These are phyloP conservation scores for Mycosarcoma maydis DNA, from an alignment of 1,284 basidiomycete genomes.

Conservation along the genomic window DNA sequence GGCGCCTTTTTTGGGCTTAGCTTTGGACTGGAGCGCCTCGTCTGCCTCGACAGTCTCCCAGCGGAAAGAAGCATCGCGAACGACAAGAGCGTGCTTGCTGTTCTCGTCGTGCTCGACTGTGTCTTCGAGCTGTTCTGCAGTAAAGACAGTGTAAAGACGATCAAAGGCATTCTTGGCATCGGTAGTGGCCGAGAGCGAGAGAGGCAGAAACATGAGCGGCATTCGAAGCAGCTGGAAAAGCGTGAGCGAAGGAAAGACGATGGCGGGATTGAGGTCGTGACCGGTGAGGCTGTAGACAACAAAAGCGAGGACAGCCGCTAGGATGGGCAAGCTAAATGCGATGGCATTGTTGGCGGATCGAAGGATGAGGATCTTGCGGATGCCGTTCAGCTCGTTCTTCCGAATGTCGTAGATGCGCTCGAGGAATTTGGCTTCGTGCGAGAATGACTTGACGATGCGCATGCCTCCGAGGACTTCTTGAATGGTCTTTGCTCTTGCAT, in stretches of 20 bases:
- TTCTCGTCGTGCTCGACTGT: constrained; percentile 75
- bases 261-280: constrained; percentile 74
- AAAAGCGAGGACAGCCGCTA: constrained; percentile 87
- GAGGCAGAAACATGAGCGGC: constrained; percentile 75
- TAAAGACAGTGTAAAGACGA: constrained; percentile 70
- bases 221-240: constrained; percentile 73
- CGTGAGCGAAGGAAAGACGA: constrained; percentile 67
- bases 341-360: constrained; percentile 77
- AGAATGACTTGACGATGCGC: constrained; percentile 66
- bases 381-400: constrained; percentile 78
- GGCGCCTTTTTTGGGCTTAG: constrained; percentile 19
- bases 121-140: constrained; percentile 74
- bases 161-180: constrained; percentile 62
- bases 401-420: constrained; percentile 78
- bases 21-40: constrained; percentile 24
- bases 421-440: constrained; percentile 67
- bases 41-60: constrained; percentile 55
- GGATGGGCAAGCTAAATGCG: constrained; percentile 77
- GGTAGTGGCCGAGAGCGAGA: constrained; percentile 60
- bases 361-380: constrained; percentile 79
- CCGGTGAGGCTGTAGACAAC: constrained; percentile 80
- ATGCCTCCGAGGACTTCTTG: constrained; percentile 64
- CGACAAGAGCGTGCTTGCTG: constrained; percentile 42
- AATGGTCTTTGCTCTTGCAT: constrained; percentile 70
- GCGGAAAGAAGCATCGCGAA: constrained; percentile 46